Evolutionary conservation across 1,284 basidiomycete genomes (phyloP).

Genomic region (Crucibulum parvulum): DNA sequence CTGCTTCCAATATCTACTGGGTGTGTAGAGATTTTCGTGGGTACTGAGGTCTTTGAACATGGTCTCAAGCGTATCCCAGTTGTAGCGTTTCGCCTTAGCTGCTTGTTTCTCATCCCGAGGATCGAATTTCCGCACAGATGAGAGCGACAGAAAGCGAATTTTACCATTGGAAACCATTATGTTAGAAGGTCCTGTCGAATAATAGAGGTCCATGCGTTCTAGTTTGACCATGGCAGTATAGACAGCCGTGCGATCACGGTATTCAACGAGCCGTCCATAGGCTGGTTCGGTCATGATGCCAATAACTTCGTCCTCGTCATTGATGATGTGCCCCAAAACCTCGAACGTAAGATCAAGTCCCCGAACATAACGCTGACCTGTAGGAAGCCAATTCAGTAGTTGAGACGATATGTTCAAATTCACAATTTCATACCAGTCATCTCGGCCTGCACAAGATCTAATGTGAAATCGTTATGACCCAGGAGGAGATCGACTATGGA

Average conservation of each 20-base stretch:
- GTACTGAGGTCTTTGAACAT: background rate
- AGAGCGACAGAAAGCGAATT: slow-evolving; percentile 30
- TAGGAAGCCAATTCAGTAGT: slow-evolving; percentile 34
- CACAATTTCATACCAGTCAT: slow-evolving; percentile 34
- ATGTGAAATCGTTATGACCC: background rate
- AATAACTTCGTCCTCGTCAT: slow-evolving; percentile 41
- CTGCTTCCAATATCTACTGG: background rate
- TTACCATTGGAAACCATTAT: slow-evolving; percentile 36
- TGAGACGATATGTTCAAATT: slow-evolving; percentile 32
- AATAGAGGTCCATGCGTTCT: slow-evolving; percentile 40
- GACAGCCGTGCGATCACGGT: slow-evolving; percentile 46
- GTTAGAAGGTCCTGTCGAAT: slow-evolving; percentile 14
- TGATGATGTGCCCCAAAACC: slow-evolving; percentile 51
- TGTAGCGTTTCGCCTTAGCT: slow-evolving; percentile 18
- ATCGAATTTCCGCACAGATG: slow-evolving; percentile 13
- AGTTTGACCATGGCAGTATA: slow-evolving; percentile 48
- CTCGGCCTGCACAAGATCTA: slow-evolving; percentile 21
- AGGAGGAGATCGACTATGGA: background rate
- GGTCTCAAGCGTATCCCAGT: slow-evolving; percentile 26
- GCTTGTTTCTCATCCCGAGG: slow-evolving; percentile 14
- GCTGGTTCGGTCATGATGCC: slow-evolving; percentile 53
- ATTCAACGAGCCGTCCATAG: slow-evolving; percentile 42
- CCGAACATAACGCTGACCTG: slow-evolving; percentile 31
- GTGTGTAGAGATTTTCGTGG: background rate
- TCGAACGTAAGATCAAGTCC: slow-evolving; percentile 49